A percentile compares a stretch with the other conserved stretches of the same genome.
These are phyloP conservation scores for Handroanthus guayacan DNA, from an alignment of 257 asterid genomes.

Conservation along the genomic window DNA sequence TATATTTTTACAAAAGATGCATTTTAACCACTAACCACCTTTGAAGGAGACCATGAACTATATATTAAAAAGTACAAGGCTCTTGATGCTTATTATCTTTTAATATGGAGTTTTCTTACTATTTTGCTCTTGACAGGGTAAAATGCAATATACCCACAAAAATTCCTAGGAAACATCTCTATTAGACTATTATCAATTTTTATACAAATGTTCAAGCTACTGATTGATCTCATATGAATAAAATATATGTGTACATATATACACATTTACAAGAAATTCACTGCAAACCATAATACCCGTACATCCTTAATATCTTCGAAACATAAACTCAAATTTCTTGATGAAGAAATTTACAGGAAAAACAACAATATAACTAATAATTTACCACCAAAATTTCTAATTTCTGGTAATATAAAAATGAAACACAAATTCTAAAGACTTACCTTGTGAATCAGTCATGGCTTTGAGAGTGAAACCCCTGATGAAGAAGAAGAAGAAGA, in stretches of 20 bases:
- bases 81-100: too few relatives aligned
- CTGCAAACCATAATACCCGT: background rate
- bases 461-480: conserved; percentile 27
- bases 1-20: too few relatives aligned
- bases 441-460: conserved; percentile 51
- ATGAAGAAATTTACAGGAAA: background rate
- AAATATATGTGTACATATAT: background rate
- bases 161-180: background rate
- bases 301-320: conserved; percentile 6
- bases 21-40: too few relatives aligned
- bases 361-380: background rate
- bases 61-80: too few relatives aligned
- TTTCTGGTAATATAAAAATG: background rate
- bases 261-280: background rate
- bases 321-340: conserved; percentile 1
- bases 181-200: background rate
- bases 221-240: background rate
- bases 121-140: too few relatives aligned
- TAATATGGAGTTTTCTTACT: too few relatives aligned
- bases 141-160: background rate
- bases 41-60: too few relatives aligned
- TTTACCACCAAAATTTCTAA: background rate
- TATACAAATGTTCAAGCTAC: background rate
- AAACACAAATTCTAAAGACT: background rate
- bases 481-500: background rate